Conservation (phyloP, 176 grass and related monocot genomes). For the Pharus latifolius region DNA sequence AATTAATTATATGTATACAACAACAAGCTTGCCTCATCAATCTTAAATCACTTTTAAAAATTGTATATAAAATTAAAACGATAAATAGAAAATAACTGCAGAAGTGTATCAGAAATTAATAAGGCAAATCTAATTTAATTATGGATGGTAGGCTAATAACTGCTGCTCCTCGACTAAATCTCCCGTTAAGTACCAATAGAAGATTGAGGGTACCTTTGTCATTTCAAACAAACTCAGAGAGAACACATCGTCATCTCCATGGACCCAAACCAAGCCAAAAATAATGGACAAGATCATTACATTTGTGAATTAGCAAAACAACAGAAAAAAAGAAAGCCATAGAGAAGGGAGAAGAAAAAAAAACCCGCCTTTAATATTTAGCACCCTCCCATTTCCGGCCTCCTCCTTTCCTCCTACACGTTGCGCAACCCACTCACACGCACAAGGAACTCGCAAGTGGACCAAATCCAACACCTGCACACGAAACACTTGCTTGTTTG, state of each 20-base stretch:
- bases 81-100: too few species aligned
- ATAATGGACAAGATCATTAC: constrained; percentile 6
- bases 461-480: not conserved
- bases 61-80: too few species aligned
- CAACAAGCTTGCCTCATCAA: too few species aligned
- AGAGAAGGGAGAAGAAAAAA: constrained; percentile 1
- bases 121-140: not conserved
- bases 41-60: too few species aligned
- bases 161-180: too few species aligned
- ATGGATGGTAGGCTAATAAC: not conserved
- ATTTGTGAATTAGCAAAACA: constrained; percentile 4
- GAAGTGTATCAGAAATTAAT: too few species aligned
- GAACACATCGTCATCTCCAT: not conserved
- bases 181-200: not conserved
- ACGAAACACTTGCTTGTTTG: not conserved
- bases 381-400: constrained; percentile 9
- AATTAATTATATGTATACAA: too few species aligned
- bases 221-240: not conserved
- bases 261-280: not conserved
- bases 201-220: not conserved
- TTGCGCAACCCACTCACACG: not conserved
- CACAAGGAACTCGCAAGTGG: not conserved
- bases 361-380: constrained; percentile 12
- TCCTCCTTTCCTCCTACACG: not conserved
- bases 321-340: not conserved